phyloP scores from a whole-genome alignment of 2,329 filamentous ascomycete genomes.

The Eurotiales sp. region DNA sequence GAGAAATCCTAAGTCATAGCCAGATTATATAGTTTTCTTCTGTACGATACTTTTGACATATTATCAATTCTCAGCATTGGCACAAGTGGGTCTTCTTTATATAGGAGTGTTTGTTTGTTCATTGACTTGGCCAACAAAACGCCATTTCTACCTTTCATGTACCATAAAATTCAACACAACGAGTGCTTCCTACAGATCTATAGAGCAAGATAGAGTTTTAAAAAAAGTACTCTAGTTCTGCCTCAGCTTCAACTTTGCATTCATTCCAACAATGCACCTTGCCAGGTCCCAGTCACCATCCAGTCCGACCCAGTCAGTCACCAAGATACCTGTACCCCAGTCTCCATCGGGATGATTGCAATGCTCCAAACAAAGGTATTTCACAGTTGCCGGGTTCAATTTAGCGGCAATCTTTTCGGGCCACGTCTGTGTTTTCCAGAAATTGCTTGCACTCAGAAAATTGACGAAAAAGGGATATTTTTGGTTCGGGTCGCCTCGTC shows the following conservation, averaged over 20 bases:
- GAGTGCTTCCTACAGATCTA: neutral
- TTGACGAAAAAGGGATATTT: slow-evolving; percentile 75
- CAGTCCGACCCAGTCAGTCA: slow-evolving; percentile 89
- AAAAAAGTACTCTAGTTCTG: slow-evolving; percentile 6
- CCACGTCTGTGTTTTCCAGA: slow-evolving; percentile 90
- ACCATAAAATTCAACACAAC: neutral
- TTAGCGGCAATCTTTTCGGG: slow-evolving; percentile 85
- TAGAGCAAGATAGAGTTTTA: no score
- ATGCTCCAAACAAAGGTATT: slow-evolving; percentile 56
- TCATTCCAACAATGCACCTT: slow-evolving; percentile 85
- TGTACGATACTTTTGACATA: slow-evolving; percentile 2
- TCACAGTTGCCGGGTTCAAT: slow-evolving; percentile 72
- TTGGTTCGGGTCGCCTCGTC: slow-evolving; percentile 42
- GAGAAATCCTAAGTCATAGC: slow-evolving; percentile 22
- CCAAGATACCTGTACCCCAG: slow-evolving; percentile 78
- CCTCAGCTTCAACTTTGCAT: slow-evolving; percentile 55
- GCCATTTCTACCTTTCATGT: neutral
- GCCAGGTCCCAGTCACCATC: slow-evolving; percentile 88
- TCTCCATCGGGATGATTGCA: slow-evolving; percentile 54
- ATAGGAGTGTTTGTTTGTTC: neutral
- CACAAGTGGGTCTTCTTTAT: neutral
- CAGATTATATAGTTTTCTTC: slow-evolving; percentile 1
- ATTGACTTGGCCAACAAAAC: neutral
- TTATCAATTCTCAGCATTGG: neutral
- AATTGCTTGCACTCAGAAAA: slow-evolving; percentile 87